These are phyloP conservation scores for Skeletonema marinoi DNA, from an alignment of 108 stramenopile species.

Conservation along the genomic window DNA sequence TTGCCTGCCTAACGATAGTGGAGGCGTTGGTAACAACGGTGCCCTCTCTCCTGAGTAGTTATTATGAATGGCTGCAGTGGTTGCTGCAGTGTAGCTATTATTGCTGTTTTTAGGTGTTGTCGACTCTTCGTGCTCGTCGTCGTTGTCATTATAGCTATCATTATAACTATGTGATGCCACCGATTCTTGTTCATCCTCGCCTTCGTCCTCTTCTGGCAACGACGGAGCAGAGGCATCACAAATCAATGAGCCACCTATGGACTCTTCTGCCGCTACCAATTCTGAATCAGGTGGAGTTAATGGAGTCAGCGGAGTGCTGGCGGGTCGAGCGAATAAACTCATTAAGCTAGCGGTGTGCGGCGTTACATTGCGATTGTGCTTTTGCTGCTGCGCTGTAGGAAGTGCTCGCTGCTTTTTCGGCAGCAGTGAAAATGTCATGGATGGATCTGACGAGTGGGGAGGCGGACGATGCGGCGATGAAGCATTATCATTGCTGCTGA, in stretches of 20 bases:
- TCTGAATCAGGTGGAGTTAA: background rate
- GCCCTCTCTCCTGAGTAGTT: background rate
- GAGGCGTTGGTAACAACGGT: background rate
- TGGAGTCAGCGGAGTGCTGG: constrained; percentile 22
- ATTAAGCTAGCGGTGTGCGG: constrained; percentile 32
- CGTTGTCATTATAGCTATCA: background rate
- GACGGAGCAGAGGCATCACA: background rate
- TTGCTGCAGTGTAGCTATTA: background rate
- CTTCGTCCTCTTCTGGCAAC: background rate
- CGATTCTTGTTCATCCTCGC: background rate
- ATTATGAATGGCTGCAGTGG: background rate
- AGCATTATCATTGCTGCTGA: background rate
- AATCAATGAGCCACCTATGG: background rate
- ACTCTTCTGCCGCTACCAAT: background rate
- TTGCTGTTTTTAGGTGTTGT: background rate
- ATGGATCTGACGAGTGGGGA: background rate
- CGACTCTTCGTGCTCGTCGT: background rate
- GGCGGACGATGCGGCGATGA: background rate
- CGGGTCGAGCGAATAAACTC: constrained; percentile 28
- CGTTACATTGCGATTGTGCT: constrained; percentile 24
- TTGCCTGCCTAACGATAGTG: background rate
- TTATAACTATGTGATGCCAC: background rate
- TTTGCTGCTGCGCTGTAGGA: background rate
- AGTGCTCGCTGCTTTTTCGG: background rate
- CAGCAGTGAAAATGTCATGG: background rate